Base-by-base conservation (phyloP, 305 asterid species). In the Fraxinus sp. region DNA sequence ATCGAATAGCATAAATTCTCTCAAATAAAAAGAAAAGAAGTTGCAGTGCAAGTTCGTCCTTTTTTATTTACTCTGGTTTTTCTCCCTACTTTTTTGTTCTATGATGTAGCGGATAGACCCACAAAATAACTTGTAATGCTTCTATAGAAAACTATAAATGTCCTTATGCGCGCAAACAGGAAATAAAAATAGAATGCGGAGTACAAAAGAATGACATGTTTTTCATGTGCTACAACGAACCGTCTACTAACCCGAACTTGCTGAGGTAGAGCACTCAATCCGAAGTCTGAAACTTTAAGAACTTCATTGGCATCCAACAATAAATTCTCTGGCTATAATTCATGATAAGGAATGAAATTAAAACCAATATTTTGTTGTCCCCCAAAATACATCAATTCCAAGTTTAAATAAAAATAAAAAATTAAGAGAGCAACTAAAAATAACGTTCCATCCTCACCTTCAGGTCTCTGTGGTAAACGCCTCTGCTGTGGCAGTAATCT, bases 221-320 rank as follows among this genome's bases (percentile, higher is more conserved):
- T 59, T 6, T 59, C 13, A 2, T 59, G 71, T 14, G 0, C 3
- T 64, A 64, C 35, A 64, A 64, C 11, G 32, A 62, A 62, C 18
- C 57, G 5, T 13, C 57, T 46, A 86, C 89, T 57, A 88, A 96
- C 99, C 88, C 98, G 95, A 86, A 97, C 91, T 97, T 97, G 99
- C 90, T 96, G 98, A 77, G 99, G 98, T 62, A 96, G 89, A 66
- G 99, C 99, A 82, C 99, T 97, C 90, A 94, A 89, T 82, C 99
- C 99, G 84, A 94, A 97, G 84, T 97, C 98, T 0, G 98, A 94
- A 46, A 97, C 98, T 88, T 94, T 97, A 78, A 97, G 97, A 86
- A 85, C 77, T 22, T 97, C 97, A 81, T 55, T 91, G 81, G 91
- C 88, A 89, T 94, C 98, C 79, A 97, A 92, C 76, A 97, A 90